Evolutionary conservation across 2,329 filamentous ascomycete species (phyloP), one percentile per base, ranked within the genome.

Genomic region (Cephalotrichum gorgonifer): DNA sequence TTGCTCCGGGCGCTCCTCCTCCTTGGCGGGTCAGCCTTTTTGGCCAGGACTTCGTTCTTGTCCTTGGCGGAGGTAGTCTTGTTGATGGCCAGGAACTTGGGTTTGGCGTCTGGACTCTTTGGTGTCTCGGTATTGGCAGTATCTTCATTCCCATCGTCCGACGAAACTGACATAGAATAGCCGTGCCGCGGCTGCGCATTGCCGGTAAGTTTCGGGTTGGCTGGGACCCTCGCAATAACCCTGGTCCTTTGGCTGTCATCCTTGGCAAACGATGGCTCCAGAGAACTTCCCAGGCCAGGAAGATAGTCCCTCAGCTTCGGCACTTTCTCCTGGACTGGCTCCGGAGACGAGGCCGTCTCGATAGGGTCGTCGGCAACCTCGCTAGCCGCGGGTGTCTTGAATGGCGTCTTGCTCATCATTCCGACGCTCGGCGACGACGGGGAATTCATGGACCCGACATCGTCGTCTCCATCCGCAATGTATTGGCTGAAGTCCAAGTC

Each of bases 381-480:
- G 17, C 46, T 48, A 6, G 46, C 26, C 2, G 20, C 46, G 3
- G 46, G 46, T 3, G 46, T 48, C 27, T 48, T 48, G 46, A 48
- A 48, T 3, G 46, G 46, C 17, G 46, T 48, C 39, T 38, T 42
- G 38, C 46, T 48, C 27, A 42, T 39, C 20, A 48, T 26, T 7
- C 46, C 46, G 3, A 38, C 22, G 17, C 46, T 48, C 2, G 38
- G 38, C 3, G 46, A 48, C 14, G 46, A 48, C 12, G 22, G 22
- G 6, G 46, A 48, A 4, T 38, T 38, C 46, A 48, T 42, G 26
- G 30, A 35, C 1, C 33, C 46, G 20, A 20, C 38, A 14, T 28
- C 17, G 17, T 23, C 38, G 5, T 26, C 38, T 7, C 43, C 17
- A 9, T 27, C 46, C 4, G 39, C 31, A 26, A 48, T 48, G 38